Base-by-base conservation (phyloP, 768 basidiomycete genomes). In the Pleurotus tuoliensis region DNA sequence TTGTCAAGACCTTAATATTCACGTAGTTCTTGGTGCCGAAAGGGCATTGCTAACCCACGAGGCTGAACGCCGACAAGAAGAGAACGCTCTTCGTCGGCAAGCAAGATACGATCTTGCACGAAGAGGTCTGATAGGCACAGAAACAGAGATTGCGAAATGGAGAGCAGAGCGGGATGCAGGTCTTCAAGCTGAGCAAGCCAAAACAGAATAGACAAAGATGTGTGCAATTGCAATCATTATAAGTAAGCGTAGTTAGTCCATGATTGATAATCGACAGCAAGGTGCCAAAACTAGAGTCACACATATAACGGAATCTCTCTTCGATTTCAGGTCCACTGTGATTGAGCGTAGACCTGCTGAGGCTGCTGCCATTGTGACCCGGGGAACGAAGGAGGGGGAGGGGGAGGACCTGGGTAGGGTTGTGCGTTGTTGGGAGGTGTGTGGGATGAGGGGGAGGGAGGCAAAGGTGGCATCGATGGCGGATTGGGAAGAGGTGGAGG, bases 131-230 rank as follows among this genome's bases (percentile, higher is more conserved):
- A 80, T 94, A 53, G 83, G 84, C 2, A 93, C 92, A 5, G 92
- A 95, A 69, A 83, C 88, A 7, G 91, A 89, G 59, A 94, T 94
- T 30, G 76, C 83, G 30, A 84, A 83, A 67, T 95, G 92, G 92
- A 87, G 81, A 66, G 80, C 74, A 56, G 73, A 77, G 61, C 71
- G 69, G 45, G 40, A 58, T 12, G 51, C 59, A 43, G 34, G 34
- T 12, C 30, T 40, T 59, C 63, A 68, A 56, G 64, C 47, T 5
- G 49, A 58, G 24, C 45, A 43, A 15, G 39, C 55, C 46, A 51
- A 41, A 20, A 30, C 30, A 34, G 30, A 34, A 34, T 34, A 34
- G 30, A 37, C n/a, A 56, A 49, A 18, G 24, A 43, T 12, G 30
- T 50, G 11, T 27, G 37, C 37, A 50, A 50, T n/a, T 50, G 15